phyloP scores from a whole-genome alignment of 306 rosid species.

The Urtica urens region DNA sequence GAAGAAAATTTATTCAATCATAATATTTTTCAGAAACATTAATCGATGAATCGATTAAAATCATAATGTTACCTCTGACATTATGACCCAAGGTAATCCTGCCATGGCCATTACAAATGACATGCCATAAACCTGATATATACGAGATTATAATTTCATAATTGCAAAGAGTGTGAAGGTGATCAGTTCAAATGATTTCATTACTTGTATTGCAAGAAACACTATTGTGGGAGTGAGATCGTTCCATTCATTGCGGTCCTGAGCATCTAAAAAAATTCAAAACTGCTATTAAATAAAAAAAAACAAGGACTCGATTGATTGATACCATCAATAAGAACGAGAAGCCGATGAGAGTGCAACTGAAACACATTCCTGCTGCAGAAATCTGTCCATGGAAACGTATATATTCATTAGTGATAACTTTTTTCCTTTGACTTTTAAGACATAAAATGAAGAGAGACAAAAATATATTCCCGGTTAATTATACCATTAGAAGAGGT shows the following conservation, averaged over 20 bases:
- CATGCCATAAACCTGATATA: not conserved
- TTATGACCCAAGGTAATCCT: constrained; percentile 20
- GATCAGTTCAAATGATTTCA: too few species aligned
- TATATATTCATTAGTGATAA: too few species aligned
- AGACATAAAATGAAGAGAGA: not conserved
- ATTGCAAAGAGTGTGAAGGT: too few species aligned
- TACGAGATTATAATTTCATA: too few species aligned
- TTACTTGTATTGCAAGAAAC: constrained; percentile 1
- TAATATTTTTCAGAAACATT: too few species aligned
- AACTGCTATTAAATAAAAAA: too few species aligned
- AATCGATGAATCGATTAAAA: too few species aligned
- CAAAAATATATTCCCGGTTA: not conserved
- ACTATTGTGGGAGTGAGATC: constrained; percentile 6
- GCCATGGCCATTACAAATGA: constrained; percentile 9
- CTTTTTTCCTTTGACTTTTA: not conserved
- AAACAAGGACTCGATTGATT: too few species aligned
- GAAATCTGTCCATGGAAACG: constrained; percentile 52
- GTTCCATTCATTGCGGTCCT: not conserved
- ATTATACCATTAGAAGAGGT: constrained; percentile 23
- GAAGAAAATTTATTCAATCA: too few species aligned
- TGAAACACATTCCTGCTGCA: constrained; percentile 54
- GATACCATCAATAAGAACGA: constrained; percentile 58
- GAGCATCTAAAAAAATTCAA: too few species aligned
- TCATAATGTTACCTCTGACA: constrained; percentile 19
- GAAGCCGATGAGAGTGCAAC: constrained; percentile 37